These are phyloP conservation scores for Wickerhamomyces hampshirensis DNA, from an alignment of 805 yeast genomes.

Conservation along the genomic window DNA sequence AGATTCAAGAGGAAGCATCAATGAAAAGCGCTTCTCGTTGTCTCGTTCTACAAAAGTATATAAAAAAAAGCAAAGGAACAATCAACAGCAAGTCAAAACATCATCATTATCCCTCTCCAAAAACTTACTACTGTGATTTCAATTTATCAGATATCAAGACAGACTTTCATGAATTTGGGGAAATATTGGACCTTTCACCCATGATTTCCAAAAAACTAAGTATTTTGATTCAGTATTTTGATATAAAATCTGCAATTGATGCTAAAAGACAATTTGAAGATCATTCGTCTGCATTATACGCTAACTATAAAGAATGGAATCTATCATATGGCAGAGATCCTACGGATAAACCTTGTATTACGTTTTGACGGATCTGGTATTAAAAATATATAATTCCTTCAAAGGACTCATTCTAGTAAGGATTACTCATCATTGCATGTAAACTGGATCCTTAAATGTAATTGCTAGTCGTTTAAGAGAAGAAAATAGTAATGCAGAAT, in stretches of 20 bases:
- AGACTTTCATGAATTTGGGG: constrained; percentile 57
- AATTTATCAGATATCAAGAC: constrained; percentile 37
- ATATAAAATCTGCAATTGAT: constrained; percentile 52
- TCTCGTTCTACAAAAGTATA: constrained; percentile 41
- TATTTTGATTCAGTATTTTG: constrained; percentile 54
- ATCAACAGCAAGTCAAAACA: constrained; percentile 6
- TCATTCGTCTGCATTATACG: constrained; percentile 29
- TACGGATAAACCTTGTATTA: constrained; percentile 49
- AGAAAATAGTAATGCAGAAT: no score
- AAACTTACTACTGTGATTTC: constrained; percentile 39
- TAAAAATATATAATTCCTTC: no score
- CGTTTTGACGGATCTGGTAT: constrained; percentile 2
- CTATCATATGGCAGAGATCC: constrained; percentile 65
- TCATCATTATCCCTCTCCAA: constrained; percentile 45
- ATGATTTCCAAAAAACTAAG: constrained; percentile 63
- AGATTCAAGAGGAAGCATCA: constrained; percentile 28
- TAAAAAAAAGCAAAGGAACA: constrained; percentile 18
- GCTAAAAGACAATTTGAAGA: constrained; percentile 47
- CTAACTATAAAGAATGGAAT: constrained; percentile 55
- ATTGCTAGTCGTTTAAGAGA: no score
- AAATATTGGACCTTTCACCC: constrained; percentile 56
- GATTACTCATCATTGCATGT: no score
- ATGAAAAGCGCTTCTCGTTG: constrained; percentile 50
- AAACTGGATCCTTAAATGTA: no score
- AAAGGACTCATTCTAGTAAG: no score